A percentile compares a stretch with the other conserved stretches of the same genome.
phyloP scores from a whole-genome alignment of 345 rosid genomes.

The Barbarea vulgaris region DNA sequence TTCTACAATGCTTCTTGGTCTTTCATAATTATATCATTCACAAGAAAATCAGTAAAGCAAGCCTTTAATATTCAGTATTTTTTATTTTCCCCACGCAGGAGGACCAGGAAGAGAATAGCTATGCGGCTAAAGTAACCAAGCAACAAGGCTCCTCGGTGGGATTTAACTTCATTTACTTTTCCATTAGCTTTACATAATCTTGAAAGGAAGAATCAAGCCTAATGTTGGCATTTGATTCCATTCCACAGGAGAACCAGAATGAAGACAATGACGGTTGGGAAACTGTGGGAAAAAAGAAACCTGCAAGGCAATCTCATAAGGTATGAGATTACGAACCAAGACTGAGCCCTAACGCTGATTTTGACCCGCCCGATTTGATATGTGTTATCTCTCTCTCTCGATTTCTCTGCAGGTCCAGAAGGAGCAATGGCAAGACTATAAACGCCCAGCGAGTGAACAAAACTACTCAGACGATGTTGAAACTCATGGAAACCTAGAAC shows the following conservation, averaged over 20 bases:
- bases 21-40: neutral
- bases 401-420: conserved; percentile 51
- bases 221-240: conserved; percentile 21
- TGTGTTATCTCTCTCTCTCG: conserved; percentile 14
- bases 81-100: conserved; percentile 22
- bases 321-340: conserved; percentile 29
- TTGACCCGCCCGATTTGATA: neutral
- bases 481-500: conserved; percentile 46
- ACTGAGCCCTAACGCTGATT: neutral
- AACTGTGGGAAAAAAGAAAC: conserved; percentile 70
- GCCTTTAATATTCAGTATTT: neutral
- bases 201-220: neutral
- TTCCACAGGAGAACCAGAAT: conserved; percentile 44
- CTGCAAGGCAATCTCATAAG: conserved; percentile 61
- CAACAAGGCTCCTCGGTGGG: conserved; percentile 32
- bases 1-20: neutral
- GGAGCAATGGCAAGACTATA: conserved; percentile 82
- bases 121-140: conserved; percentile 23
- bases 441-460: conserved; percentile 70
- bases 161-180: conserved; percentile 16
- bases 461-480: conserved; percentile 64
- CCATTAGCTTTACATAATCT: neutral
- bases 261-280: conserved; percentile 80
- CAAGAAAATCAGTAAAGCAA: conserved; percentile 1
- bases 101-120: conserved; percentile 12